Conservation (phyloP, 768 basidiomycete species). For the Lactarius psammicola region DNA sequence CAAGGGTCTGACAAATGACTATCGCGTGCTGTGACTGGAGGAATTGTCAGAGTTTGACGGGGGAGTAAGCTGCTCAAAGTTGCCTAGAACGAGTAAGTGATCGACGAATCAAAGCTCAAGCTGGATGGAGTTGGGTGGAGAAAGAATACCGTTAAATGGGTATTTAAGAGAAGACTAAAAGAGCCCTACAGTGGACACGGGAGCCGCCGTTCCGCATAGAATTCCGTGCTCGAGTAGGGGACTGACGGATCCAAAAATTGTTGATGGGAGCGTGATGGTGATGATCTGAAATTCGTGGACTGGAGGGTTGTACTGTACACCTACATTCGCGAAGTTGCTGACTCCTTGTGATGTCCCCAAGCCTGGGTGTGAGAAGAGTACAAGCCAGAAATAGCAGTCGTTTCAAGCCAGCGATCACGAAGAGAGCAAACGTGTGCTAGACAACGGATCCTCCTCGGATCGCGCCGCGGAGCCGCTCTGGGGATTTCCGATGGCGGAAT, state of each 20-base stretch:
- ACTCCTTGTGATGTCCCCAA: not conserved
- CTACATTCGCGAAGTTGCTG: conserved; percentile 2
- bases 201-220: conserved; percentile 18
- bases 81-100: conserved; percentile 6
- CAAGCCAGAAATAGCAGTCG: conserved; percentile 16
- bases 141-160: conserved; percentile 16
- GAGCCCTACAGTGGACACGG: conserved; percentile 7
- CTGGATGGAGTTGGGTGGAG: conserved; percentile 19
- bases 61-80: conserved; percentile 4
- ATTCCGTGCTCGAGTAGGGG: conserved; percentile 11
- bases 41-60: not conserved
- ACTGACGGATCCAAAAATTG: conserved; percentile 13
- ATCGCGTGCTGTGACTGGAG: conserved; percentile 5
- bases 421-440: conserved; percentile 17
- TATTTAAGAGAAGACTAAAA: conserved; percentile 7
- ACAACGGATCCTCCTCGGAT: conserved; percentile 13
- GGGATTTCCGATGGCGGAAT: conserved; percentile 9
- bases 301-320: not conserved
- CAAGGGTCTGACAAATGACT: not conserved
- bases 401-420: conserved; percentile 20
- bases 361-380: conserved; percentile 18
- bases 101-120: conserved; percentile 16
- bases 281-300: conserved; percentile 6
- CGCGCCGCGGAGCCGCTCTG: conserved; percentile 21
- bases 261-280: conserved; percentile 10